These are phyloP conservation scores for Aphanocladium album DNA, from an alignment of 2,329 filamentous ascomycete genomes.

Conservation along the genomic window DNA sequence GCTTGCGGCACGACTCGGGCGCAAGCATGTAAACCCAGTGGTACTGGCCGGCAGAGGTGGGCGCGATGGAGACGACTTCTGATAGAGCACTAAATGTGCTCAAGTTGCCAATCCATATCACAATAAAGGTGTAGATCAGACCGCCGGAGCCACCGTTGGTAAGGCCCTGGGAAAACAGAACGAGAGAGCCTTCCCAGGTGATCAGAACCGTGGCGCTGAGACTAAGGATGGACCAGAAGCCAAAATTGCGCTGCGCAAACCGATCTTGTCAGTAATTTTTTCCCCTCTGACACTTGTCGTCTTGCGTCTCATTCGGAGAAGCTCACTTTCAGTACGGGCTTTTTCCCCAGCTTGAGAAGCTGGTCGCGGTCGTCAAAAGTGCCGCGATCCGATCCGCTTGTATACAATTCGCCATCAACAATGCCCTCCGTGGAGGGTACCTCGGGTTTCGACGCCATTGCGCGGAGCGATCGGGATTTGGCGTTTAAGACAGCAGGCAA, in stretches of 20 bases:
- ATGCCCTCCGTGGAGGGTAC: neutral
- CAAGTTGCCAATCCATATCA: slow-evolving; percentile 37
- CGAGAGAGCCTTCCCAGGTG: slow-evolving; percentile 40
- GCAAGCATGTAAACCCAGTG: slow-evolving; percentile 49
- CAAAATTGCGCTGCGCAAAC: slow-evolving; percentile 34
- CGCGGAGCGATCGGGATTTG: neutral
- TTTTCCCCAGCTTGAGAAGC: slow-evolving; percentile 11
- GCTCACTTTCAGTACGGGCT: slow-evolving; percentile 6
- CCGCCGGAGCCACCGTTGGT: slow-evolving; percentile 44
- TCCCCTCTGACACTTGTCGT: neutral
- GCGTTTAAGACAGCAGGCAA: too few species aligned
- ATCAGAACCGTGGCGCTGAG: slow-evolving; percentile 42
- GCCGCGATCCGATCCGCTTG: neutral
- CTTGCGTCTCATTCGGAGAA: neutral
- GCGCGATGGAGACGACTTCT: slow-evolving; percentile 36
- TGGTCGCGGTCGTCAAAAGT: slow-evolving; percentile 7
- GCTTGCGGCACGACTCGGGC: slow-evolving; percentile 39
- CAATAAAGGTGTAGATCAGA: slow-evolving; percentile 44
- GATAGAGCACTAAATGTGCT: slow-evolving; percentile 27
- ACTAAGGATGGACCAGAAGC: slow-evolving; percentile 39
- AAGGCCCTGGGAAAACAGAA: slow-evolving; percentile 23
- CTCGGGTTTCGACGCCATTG: neutral
- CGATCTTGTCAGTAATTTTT: neutral
- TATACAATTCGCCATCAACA: neutral
- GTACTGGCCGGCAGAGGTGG: slow-evolving; percentile 50